These are phyloP conservation scores for Umbelopsis vinacea DNA, from an alignment of 192 early-diverging fungal species.

Conservation along the genomic window DNA sequence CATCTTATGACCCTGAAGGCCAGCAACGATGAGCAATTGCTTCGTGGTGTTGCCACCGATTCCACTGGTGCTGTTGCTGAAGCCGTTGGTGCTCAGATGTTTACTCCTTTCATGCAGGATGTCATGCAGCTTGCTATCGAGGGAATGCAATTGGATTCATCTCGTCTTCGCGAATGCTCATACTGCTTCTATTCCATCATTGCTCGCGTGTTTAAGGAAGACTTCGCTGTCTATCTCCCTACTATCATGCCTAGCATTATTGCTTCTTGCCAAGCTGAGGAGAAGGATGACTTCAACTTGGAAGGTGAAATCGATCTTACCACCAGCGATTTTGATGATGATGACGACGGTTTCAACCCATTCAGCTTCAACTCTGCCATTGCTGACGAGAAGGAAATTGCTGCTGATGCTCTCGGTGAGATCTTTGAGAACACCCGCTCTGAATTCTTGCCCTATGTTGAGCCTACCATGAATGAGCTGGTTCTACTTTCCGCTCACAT, in stretches of 20 bases:
- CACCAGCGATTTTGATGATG: constrained; percentile 54
- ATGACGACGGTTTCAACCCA: constrained; percentile 63
- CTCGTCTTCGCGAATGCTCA: constrained; percentile 80
- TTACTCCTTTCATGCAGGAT: constrained; percentile 75
- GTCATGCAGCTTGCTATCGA: constrained; percentile 79
- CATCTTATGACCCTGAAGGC: constrained; percentile 72
- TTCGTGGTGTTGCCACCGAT: constrained; percentile 88
- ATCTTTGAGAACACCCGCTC: constrained; percentile 76
- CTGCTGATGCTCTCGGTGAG: constrained; percentile 87
- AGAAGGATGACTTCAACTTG: constrained; percentile 52
- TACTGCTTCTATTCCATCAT: constrained; percentile 88
- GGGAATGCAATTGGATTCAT: constrained; percentile 74
- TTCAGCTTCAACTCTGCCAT: constrained; percentile 76
- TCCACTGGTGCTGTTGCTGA: constrained; percentile 84
- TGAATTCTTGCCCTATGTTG: constrained; percentile 86
- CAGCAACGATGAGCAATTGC: constrained; percentile 71
- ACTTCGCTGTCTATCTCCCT: constrained; percentile 78
- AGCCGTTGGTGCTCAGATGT: constrained; percentile 83
- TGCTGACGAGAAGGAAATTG: constrained; percentile 93
- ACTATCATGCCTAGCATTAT: constrained; percentile 83
- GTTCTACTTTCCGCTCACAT: constrained; percentile 73
- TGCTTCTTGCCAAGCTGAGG: constrained; percentile 76
- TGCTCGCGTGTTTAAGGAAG: constrained; percentile 79
- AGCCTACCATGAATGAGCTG: constrained; percentile 69
- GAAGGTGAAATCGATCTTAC: constrained; percentile 45